Base-by-base conservation (phyloP, 805 yeast species). In the Ogataea parapolymorpha region DNA sequence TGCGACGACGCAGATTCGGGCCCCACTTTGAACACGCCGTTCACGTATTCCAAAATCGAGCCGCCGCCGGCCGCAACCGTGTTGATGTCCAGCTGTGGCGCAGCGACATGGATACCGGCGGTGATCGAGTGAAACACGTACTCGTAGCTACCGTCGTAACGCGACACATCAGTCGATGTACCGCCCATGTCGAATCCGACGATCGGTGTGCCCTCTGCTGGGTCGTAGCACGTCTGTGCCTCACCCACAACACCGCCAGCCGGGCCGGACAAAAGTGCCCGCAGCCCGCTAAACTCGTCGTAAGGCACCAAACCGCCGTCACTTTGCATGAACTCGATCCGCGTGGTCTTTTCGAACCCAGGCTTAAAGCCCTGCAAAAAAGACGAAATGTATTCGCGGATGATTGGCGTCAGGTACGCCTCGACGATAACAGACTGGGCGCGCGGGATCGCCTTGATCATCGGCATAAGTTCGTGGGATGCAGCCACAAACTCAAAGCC, bases 71-170 rank as follows among this genome's bases (percentile, higher is more conserved):
- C 90, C 6, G 85, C 82, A 77, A 64, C 68, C 3, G 68, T 64
- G 42, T 60, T 56, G 37, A 64, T 64, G 32, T 64, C 64, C 25
- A 68, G 42, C 46, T 68, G 73, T 9, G 71, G 69, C 29, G 68
- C 63, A n/a, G 65, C 65, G 27, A 66, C 57, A 23, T 63, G 62
- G 41, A 68, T 59, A 26, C 71, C 72, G 26, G 71, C 71, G 35
- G 64, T 64, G 26, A 53, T 72, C 4, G 86, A 80, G 56, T 84
- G 90, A 54, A 84, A 82, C 9, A 82, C 80, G 56, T 80, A 86
- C 46, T 82, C 87, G 26, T 75, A 70, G 20, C 71, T 66, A 2
- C 89, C 89, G 39, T 70, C 74, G 29, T 66, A 84, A 41, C 91
- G 67, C 13, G 85, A 77, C 2, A 46, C 55, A 46, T 63, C 67